Conservation (phyloP, 2,329 filamentous ascomycete genomes). For the Thelonectria rubi region DNA sequence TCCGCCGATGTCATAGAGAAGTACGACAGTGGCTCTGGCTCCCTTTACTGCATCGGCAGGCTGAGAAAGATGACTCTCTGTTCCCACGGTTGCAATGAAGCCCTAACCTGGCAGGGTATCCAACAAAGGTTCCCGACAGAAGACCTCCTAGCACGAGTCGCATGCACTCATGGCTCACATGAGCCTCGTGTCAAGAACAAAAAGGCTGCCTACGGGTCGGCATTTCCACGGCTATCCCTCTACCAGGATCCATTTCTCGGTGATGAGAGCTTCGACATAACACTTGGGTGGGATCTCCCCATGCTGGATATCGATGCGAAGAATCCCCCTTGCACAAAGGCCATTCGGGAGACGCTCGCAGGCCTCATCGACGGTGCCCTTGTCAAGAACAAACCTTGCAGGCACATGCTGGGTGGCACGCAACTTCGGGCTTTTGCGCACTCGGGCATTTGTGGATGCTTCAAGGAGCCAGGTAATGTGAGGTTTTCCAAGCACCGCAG, state of each 20-base stretch:
- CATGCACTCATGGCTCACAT: constrained; percentile 5
- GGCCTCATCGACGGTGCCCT: not conserved
- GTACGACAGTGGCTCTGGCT: not conserved
- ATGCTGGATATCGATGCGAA: constrained; percentile 1
- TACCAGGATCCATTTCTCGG: too few relatives aligned
- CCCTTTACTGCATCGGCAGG: constrained; percentile 1
- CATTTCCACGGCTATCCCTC: not conserved
- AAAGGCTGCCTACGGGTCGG: not conserved
- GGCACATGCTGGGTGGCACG: not conserved
- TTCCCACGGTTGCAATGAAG: constrained; percentile 1
- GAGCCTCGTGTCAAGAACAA: not conserved
- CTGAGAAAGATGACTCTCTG: constrained; percentile 2
- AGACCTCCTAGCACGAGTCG: not conserved
- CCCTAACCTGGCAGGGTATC: not conserved
- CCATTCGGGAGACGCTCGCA: constrained; percentile 5
- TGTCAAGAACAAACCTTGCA: constrained; percentile 1
- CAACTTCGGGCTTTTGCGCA: constrained; percentile 1
- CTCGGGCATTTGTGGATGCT: constrained; percentile 6
- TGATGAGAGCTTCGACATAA: too few relatives aligned
- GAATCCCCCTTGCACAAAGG: not conserved
- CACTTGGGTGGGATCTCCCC: constrained; percentile 3
- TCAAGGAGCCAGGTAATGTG: not conserved
- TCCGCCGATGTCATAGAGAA: not conserved
- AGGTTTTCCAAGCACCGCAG: too few relatives aligned
- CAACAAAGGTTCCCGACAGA: constrained; percentile 1